Evolutionary conservation across 2,329 filamentous ascomycete genomes (phyloP).

Genomic region (Pseudogymnoascus sp.): DNA sequence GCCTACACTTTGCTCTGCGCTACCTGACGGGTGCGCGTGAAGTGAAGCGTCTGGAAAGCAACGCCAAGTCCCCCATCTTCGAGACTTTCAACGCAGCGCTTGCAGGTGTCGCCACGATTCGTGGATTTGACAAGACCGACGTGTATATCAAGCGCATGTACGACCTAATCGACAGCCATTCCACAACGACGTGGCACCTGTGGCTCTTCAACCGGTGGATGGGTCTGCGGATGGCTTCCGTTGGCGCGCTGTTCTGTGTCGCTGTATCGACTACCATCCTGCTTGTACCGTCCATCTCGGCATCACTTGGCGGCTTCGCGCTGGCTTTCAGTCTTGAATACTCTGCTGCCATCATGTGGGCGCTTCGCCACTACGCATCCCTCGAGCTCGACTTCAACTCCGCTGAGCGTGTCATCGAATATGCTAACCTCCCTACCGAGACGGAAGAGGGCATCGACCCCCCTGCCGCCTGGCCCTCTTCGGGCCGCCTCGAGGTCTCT

Average conservation of each 20-base stretch:
- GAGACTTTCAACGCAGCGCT: slow-evolving; percentile 71
- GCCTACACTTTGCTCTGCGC: slow-evolving; percentile 47
- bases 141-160: slow-evolving; percentile 66
- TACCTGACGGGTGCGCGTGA: slow-evolving; percentile 68
- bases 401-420: slow-evolving; percentile 68
- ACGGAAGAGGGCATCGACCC: slow-evolving; percentile 52
- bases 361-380: slow-evolving; percentile 59
- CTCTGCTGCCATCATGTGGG: slow-evolving; percentile 54
- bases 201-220: slow-evolving; percentile 74
- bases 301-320: slow-evolving; percentile 67
- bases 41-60: slow-evolving; percentile 70
- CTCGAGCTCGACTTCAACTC: slow-evolving; percentile 75
- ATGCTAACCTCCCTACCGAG: slow-evolving; percentile 61
- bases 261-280: slow-evolving; percentile 59
- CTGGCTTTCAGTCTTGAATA: slow-evolving; percentile 68
- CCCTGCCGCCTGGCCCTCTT: slow-evolving; percentile 66
- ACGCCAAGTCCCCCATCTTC: slow-evolving; percentile 69
- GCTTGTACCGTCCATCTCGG: slow-evolving; percentile 52
- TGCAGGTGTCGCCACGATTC: slow-evolving; percentile 65
- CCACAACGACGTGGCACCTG: slow-evolving; percentile 56
- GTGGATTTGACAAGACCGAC: slow-evolving; percentile 62
- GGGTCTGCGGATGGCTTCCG: slow-evolving; percentile 60
- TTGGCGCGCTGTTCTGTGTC: slow-evolving; percentile 62
- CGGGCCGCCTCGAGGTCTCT: slow-evolving; percentile 65
- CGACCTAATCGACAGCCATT: slow-evolving; percentile 59